Evolutionary conservation across 805 yeast genomes (phyloP), one percentile per base, ranked within the genome.

Genomic region (Saccharomycopsis guyanensis): DNA sequence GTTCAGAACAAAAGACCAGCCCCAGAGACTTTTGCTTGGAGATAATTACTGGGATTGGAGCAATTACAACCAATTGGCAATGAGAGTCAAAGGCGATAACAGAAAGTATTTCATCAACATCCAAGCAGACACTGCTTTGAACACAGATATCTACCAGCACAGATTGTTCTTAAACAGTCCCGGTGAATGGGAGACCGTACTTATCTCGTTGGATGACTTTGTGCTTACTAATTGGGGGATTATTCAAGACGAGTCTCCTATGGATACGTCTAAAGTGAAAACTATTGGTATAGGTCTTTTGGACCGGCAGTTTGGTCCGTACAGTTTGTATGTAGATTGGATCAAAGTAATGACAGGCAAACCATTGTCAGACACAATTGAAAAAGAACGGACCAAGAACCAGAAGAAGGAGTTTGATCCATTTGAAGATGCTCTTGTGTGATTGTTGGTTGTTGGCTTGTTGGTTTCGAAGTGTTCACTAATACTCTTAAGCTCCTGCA

Each of bases 171-270:
- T 83, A 53, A 75, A 77, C 54, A 73, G 69, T 35, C 86, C 86
- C 3, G 86, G 87, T 2, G 70, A 77, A 51, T 86, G 95, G 95
- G 93, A 86, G 59, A 82, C 87, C 1, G 87, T 86, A 12, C 75
- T 81, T 24, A 78, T 86, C 29, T 87, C 93, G 38, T 66, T 86
- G 42, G 74, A 78, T 53, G 88, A 82, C 58, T 85, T 86, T 62
- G 88, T 86, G 43, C 70, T 86, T 63, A 86, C 95, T 19, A 85
- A 84, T 60, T 78, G 84, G 71, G 95, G 95, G n/a, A 69, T 72
- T 37, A 71, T 75, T 36, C 82, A 78, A 61, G 71, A 70, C 45
- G 80, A 77, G 55, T 67, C 68, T 43, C 70, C 68, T 27, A 66
- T 86, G 60, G 82, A 85, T 59, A 76, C 74, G 55, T 68, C 75